These are phyloP conservation scores for Camellia granthamiana DNA, from an alignment of 148 eudicot genomes.

Conservation along the genomic window DNA sequence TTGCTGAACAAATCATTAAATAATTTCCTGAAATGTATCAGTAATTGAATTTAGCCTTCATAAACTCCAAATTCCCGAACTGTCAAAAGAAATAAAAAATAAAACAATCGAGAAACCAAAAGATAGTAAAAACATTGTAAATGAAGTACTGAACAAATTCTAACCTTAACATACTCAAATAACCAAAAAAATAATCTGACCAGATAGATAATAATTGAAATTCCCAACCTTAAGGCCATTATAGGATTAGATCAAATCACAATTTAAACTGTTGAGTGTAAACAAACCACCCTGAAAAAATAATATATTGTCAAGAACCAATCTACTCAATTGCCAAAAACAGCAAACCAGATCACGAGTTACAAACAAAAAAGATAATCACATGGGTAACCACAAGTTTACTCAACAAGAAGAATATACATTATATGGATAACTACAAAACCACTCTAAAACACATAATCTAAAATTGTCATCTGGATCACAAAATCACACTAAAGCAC, in stretches of 20 bases:
- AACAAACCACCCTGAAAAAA: constrained; percentile 81
- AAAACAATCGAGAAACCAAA: background rate
- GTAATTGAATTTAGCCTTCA: background rate
- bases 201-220: background rate
- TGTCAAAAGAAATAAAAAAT: background rate
- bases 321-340: constrained; percentile 36
- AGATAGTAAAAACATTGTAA: background rate
- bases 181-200: background rate
- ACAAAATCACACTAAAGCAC: too few relatives aligned
- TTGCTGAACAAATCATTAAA: background rate
- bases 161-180: background rate
- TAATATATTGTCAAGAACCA: constrained; percentile 87
- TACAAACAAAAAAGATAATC: background rate
- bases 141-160: background rate
- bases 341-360: background rate
- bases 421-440: background rate
- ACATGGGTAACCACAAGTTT: too few relatives aligned
- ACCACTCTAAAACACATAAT: background rate
- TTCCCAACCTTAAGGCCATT: background rate
- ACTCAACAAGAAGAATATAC: background rate
- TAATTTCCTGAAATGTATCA: background rate
- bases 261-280: constrained; percentile 66
- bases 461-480: too few relatives aligned
- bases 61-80: background rate
- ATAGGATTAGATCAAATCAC: background rate